Evolutionary conservation across 805 yeast genomes (phyloP).

Genomic region (Candida pseudoglaebosa): DNA sequence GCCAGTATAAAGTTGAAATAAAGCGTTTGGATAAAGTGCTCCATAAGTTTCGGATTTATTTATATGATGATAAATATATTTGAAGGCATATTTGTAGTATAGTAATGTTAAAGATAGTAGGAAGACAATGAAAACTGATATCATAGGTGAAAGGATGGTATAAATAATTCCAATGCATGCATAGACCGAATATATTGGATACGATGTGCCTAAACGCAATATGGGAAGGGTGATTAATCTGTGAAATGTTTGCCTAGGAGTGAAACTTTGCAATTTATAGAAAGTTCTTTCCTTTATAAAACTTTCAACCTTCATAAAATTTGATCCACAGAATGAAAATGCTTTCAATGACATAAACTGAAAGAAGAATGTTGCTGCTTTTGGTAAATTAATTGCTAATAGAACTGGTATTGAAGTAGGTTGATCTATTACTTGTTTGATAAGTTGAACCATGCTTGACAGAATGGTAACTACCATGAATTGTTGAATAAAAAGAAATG

Average conservation of each 20-base stretch:
- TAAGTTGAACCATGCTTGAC: slow-evolving; percentile 64
- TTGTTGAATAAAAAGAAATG: slow-evolving; percentile 75
- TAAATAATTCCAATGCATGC: slow-evolving; percentile 78
- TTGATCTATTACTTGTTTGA: slow-evolving; percentile 57
- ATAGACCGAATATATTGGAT: slow-evolving; percentile 72
- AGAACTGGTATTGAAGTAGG: slow-evolving; percentile 72
- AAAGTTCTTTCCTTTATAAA: slow-evolving; percentile 39
- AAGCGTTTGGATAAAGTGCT: slow-evolving; percentile 64
- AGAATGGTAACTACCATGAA: slow-evolving; percentile 83
- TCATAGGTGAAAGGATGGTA: slow-evolving; percentile 74
- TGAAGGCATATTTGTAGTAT: slow-evolving; percentile 68
- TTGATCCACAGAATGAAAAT: slow-evolving; percentile 68
- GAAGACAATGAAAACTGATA: slow-evolving; percentile 61
- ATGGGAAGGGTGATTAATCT: slow-evolving; percentile 41
- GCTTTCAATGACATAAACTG: slow-evolving; percentile 75
- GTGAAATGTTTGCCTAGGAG: slow-evolving; percentile 57
- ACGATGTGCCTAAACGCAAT: slow-evolving; percentile 75
- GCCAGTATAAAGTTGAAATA: slow-evolving; percentile 76
- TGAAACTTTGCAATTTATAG: slow-evolving; percentile 39
- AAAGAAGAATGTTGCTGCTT: slow-evolving; percentile 81
- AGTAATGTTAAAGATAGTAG: slow-evolving; percentile 46
- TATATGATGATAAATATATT: slow-evolving; percentile 48
- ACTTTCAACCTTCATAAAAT: slow-evolving; percentile 56
- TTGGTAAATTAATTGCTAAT: slow-evolving; percentile 76
- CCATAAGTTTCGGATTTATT: slow-evolving; percentile 68